These are phyloP conservation scores for Flaveria bidentis DNA, from an alignment of 129 eudicot genomes.

Conservation along the genomic window DNA sequence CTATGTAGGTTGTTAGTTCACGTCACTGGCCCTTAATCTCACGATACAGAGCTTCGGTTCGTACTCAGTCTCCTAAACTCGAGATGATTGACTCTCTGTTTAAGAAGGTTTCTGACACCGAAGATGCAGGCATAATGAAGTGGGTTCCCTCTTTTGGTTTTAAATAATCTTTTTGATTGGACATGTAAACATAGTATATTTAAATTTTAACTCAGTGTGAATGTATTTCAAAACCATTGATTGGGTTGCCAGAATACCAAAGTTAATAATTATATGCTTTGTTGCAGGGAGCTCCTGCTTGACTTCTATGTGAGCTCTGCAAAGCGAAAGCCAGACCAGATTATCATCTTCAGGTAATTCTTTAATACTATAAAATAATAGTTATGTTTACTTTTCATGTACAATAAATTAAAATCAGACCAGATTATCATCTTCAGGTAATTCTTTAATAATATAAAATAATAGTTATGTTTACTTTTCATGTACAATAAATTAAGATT, in stretches of 20 bases:
- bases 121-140: slow-evolving; percentile 83
- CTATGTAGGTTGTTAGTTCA: slow-evolving; percentile 73
- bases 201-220: background rate
- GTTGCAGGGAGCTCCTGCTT: slow-evolving; percentile 57
- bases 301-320: slow-evolving; percentile 70
- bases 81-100: slow-evolving; percentile 73
- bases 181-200: background rate
- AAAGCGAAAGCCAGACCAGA: slow-evolving; percentile 80
- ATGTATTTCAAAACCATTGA: background rate
- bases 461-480: background rate
- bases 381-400: slow-evolving; percentile 1
- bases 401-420: slow-evolving; percentile 34
- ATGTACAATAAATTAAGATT: background rate
- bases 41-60: slow-evolving; percentile 68
- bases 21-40: slow-evolving; percentile 79
- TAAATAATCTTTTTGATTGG: background rate
- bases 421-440: slow-evolving; percentile 84
- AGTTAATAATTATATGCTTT: background rate
- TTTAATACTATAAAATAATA: background rate
- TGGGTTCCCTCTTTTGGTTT: background rate
- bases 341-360: slow-evolving; percentile 70
- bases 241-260: background rate
- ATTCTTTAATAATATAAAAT: background rate
- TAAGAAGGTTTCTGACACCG: slow-evolving; percentile 56
- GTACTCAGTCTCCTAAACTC: slow-evolving; percentile 68